Conservation (phyloP, 345 rosid species). For the Stellera chamaejasme region DNA sequence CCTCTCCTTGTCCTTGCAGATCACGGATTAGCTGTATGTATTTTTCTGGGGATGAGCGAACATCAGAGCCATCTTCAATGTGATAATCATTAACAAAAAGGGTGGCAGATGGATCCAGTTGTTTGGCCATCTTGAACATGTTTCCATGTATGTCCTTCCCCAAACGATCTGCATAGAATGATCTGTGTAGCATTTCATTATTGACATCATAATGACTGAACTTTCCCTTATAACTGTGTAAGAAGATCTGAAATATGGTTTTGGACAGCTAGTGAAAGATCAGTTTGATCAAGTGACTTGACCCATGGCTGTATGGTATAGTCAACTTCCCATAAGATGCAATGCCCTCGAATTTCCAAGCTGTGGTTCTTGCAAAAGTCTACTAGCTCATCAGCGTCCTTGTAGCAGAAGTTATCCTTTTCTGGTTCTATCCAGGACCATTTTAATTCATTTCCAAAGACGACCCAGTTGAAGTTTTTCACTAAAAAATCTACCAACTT, state of each 20-base stretch:
- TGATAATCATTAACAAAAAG: slow-evolving; percentile 90
- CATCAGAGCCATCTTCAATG: slow-evolving; percentile 67
- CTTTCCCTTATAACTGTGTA: slow-evolving; percentile 54
- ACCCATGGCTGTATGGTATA: slow-evolving; percentile 40
- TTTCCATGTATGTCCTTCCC: slow-evolving; percentile 52
- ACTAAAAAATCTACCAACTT: slow-evolving; percentile 64
- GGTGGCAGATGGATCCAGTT: slow-evolving; percentile 60
- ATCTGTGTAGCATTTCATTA: slow-evolving; percentile 62
- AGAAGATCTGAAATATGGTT: slow-evolving; percentile 34
- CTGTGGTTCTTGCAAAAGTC: slow-evolving; percentile 50
- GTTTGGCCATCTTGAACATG: slow-evolving; percentile 69
- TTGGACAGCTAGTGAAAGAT: slow-evolving; percentile 28
- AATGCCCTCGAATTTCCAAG: slow-evolving; percentile 49
- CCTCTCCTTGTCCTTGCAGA: slow-evolving; percentile 65
- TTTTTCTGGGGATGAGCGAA: slow-evolving; percentile 63
- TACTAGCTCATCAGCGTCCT: slow-evolving; percentile 81
- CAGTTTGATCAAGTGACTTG: slow-evolving; percentile 26
- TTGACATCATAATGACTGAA: slow-evolving; percentile 69
- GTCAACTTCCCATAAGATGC: slow-evolving; percentile 49
- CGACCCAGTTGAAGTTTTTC: slow-evolving; percentile 80
- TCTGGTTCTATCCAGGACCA: slow-evolving; percentile 90
- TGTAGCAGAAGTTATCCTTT: slow-evolving; percentile 66
- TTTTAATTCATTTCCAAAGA: slow-evolving; percentile 84
- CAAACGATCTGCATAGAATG: slow-evolving; percentile 59
- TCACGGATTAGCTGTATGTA: slow-evolving; percentile 51